These are phyloP conservation scores for Penicillium sp. DNA, from an alignment of 2,329 filamentous ascomycete species.

Conservation along the genomic window DNA sequence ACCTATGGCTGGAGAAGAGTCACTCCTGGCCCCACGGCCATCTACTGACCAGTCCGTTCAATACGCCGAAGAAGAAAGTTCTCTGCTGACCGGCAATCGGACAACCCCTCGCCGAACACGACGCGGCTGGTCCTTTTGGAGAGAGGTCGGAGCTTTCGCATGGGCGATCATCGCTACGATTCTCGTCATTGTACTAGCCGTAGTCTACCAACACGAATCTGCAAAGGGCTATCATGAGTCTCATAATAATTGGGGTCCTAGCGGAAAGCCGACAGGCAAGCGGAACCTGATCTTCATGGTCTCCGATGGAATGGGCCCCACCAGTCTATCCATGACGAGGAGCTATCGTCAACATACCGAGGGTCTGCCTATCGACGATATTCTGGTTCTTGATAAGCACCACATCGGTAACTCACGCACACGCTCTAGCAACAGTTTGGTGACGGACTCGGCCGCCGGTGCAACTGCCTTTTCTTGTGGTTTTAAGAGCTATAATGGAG, in stretches of 20 bases:
- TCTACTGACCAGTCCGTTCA: constrained; percentile 57
- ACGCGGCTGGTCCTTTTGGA: constrained; percentile 58
- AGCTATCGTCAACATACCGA: constrained; percentile 78
- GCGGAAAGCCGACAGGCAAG: constrained; percentile 60
- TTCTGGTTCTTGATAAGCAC: constrained; percentile 78
- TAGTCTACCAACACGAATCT: constrained; percentile 70
- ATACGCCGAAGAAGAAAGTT: constrained; percentile 61
- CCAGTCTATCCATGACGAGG: constrained; percentile 80
- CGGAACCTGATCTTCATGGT: constrained; percentile 98
- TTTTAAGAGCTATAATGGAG: constrained; percentile 92
- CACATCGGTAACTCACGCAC: constrained; percentile 89
- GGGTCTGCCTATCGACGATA: constrained; percentile 69
- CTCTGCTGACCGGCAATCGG: constrained; percentile 58
- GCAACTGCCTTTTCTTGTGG: constrained; percentile 95
- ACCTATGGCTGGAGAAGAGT: constrained; percentile 46
- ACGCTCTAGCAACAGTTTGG: constrained; percentile 74
- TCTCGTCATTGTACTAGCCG: constrained; percentile 73
- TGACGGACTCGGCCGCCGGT: constrained; percentile 95
- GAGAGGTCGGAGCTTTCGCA: constrained; percentile 72
- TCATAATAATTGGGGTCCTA: constrained; percentile 35
- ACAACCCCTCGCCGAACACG: constrained; percentile 26
- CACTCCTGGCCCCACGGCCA: constrained; percentile 54
- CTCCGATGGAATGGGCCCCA: constrained; percentile 96
- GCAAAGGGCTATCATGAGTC: constrained; percentile 36
- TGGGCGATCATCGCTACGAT: constrained; percentile 83